These are phyloP conservation scores for Sordariomycetes sp. DNA, from an alignment of 2,329 filamentous ascomycete genomes.

Conservation along the genomic window DNA sequence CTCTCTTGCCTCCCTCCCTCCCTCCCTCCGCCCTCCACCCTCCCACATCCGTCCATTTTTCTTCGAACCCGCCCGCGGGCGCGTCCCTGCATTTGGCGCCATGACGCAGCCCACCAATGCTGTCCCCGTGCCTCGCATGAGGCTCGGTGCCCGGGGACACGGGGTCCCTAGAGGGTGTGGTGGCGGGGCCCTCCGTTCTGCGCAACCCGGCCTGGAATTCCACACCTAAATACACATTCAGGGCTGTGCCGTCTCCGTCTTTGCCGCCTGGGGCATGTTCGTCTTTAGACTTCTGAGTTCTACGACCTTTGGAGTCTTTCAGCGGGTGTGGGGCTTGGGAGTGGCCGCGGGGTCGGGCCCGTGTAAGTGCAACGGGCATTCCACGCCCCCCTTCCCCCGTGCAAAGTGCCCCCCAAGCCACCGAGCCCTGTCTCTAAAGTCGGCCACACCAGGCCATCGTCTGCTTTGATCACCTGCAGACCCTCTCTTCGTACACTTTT, in stretches of 20 bases:
- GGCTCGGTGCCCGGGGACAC: no score
- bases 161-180: no score
- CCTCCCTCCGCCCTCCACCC: neutral
- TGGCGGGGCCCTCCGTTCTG: no score
- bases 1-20: neutral
- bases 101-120: neutral
- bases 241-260: no score
- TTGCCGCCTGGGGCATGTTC: no score
- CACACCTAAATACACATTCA: no score
- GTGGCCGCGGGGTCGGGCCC: neutral
- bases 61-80: neutral
- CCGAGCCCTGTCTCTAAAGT: neutral
- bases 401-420: no score
- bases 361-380: neutral
- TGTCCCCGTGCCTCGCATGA: neutral
- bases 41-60: neutral
- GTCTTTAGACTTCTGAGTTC: no score
- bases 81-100: no score
- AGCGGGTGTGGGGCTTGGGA: no score
- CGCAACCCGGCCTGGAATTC: no score
- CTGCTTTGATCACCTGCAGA: conserved; percentile 4
- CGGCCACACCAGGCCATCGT: neutral
- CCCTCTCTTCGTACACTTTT: neutral
- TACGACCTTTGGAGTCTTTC: no score
- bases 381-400: neutral